Evolutionary conservation across 345 rosid species (phyloP).

Genomic region (Brassica juncea): DNA sequence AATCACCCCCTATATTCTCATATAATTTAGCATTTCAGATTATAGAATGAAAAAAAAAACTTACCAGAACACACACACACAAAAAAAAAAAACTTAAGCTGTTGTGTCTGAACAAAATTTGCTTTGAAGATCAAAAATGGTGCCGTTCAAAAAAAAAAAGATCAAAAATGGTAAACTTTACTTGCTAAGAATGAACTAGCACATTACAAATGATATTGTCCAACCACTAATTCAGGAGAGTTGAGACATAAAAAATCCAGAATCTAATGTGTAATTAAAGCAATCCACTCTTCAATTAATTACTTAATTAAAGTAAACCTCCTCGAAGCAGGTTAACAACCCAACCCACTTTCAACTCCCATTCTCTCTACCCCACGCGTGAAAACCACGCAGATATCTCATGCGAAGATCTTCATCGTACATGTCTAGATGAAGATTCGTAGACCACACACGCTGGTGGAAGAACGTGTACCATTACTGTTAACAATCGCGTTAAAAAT

Average conservation of each 20-base stretch:
- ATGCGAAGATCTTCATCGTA: neutral
- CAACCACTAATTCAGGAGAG: neutral
- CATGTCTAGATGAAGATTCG: neutral
- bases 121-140: no score
- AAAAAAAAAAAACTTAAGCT: neutral
- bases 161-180: no score
- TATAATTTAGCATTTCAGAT: neutral
- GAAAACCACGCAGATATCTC: neutral
- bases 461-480: slow-evolving; percentile 1
- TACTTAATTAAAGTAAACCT: neutral
- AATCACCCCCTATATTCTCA: no score
- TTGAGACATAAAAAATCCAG: neutral
- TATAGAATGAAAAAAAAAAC: neutral
- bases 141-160: no score
- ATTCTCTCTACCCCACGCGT: neutral
- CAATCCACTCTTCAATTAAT: neutral
- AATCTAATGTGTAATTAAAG: neutral
- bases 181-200: no score
- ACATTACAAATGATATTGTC: neutral
- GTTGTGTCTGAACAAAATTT: neutral
- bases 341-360: neutral
- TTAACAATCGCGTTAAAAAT: slow-evolving; percentile 9
- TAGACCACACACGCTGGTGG: neutral
- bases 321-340: neutral
- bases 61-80: neutral